Percentiles rank a stretch among this genome's conserved stretches.
Evolutionary conservation across 441 rosid species (phyloP).

Genomic region (Melastoma candidum): DNA sequence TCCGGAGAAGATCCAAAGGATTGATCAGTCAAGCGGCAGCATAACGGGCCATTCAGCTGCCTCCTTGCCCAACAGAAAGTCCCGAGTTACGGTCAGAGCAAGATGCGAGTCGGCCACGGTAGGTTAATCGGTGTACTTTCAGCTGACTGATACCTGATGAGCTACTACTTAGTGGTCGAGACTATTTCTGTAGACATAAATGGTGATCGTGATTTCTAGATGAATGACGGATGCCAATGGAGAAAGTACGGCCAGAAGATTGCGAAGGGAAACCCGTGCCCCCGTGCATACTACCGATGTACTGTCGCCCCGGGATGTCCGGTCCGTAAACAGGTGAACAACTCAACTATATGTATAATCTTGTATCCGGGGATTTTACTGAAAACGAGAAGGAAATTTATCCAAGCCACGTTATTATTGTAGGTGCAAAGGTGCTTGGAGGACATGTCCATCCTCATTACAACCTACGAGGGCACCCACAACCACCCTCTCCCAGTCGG

Average conservation of each 20-base stretch:
- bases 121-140: conserved; percentile 14
- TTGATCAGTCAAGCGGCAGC: conserved; percentile 20
- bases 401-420: not conserved
- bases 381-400: too few species aligned
- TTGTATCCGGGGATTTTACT: not conserved
- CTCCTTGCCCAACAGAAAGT: conserved; percentile 48
- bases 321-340: conserved; percentile 67
- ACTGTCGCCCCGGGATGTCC: conserved; percentile 83
- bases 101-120: conserved; percentile 78
- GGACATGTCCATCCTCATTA: conserved; percentile 88
- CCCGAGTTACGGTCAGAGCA: conserved; percentile 88
- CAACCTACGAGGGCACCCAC: conserved; percentile 95
- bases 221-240: conserved; percentile 98
- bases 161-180: too few species aligned
- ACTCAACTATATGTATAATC: not conserved
- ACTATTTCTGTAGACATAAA: too few species aligned
- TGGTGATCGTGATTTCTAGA: conserved; percentile 22
- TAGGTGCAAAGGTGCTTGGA: conserved; percentile 93
- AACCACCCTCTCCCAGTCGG: conserved; percentile 95
- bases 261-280: conserved; percentile 93
- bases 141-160: too few species aligned
- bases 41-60: conserved; percentile 24
- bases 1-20: conserved; percentile 26
- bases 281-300: conserved; percentile 91
- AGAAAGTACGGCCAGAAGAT: conserved; percentile 95